phyloP scores from a whole-genome alignment of 768 basidiomycete species.

The Pleurotus cornucopiae region DNA sequence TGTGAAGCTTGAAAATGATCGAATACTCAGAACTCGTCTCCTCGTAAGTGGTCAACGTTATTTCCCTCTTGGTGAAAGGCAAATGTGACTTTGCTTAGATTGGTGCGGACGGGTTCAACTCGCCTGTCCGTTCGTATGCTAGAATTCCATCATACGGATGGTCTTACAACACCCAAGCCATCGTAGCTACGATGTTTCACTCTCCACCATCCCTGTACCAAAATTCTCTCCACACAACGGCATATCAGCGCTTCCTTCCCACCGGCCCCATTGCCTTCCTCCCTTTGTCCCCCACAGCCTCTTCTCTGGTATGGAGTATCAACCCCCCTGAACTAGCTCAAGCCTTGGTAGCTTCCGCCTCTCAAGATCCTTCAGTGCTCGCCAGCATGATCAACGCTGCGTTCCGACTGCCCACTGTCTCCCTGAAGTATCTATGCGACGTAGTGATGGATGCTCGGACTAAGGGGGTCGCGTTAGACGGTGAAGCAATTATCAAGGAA shows the following conservation, averaged over 20 bases:
- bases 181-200: slow-evolving; percentile 87
- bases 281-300: slow-evolving; percentile 71
- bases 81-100: slow-evolving; percentile 43
- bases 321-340: slow-evolving; percentile 62
- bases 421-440: slow-evolving; percentile 62
- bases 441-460: slow-evolving; percentile 53
- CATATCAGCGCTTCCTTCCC: slow-evolving; percentile 92
- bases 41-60: slow-evolving; percentile 46
- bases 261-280: slow-evolving; percentile 96
- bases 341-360: slow-evolving; percentile 53
- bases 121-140: slow-evolving; percentile 86
- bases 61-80: neutral
- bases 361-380: slow-evolving; percentile 52
- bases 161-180: slow-evolving; percentile 83
- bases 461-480: slow-evolving; percentile 40
- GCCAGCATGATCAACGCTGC: slow-evolving; percentile 83
- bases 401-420: slow-evolving; percentile 77
- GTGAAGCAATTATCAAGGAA: slow-evolving; percentile 51
- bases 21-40: slow-evolving; percentile 63
- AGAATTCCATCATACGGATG: slow-evolving; percentile 87
- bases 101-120: slow-evolving; percentile 94
- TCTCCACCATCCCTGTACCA: slow-evolving; percentile 58
- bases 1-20: slow-evolving; percentile 68
- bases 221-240: slow-evolving; percentile 64
- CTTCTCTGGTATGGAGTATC: slow-evolving; percentile 95